phyloP scores from a whole-genome alignment of 2,329 filamentous ascomycete species.

The Beauveria sp. region DNA sequence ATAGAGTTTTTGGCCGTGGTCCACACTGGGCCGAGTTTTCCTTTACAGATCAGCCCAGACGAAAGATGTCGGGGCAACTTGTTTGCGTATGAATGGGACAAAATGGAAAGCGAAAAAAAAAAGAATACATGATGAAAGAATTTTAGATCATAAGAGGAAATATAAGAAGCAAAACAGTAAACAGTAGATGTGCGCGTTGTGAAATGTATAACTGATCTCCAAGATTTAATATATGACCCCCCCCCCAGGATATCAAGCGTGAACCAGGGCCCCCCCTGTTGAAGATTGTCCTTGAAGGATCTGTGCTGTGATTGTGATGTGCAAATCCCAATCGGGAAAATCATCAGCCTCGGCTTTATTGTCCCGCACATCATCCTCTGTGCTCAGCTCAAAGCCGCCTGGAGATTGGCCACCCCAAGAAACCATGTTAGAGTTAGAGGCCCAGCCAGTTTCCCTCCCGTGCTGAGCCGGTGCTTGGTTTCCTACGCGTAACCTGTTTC shows the following conservation, averaged over 20 bases:
- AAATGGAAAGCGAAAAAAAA: neutral
- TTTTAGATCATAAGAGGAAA: too few species aligned
- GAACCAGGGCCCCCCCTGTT: neutral
- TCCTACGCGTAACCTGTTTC: too few species aligned
- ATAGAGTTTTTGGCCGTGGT: neutral
- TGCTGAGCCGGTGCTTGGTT: neutral
- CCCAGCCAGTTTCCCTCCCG: neutral
- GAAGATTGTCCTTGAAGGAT: neutral
- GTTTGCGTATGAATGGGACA: neutral
- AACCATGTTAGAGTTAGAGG: too few species aligned
- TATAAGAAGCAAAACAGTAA: too few species aligned
- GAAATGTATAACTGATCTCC: too few species aligned
- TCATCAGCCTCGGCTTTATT: neutral
- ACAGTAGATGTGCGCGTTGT: too few species aligned
- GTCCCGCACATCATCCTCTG: neutral
- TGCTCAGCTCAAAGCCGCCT: neutral
- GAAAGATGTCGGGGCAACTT: neutral
- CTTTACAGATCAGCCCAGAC: neutral
- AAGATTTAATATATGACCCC: too few species aligned
- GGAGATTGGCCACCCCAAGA: neutral
- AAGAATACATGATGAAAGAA: neutral
- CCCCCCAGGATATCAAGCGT: neutral
- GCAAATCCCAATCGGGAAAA: neutral
- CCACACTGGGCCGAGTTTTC: neutral
- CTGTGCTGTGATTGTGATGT: slow-evolving; percentile 1